Base-by-base conservation (phyloP, 83 land plant genomes). In the Diphasiastrum complanatum region DNA sequence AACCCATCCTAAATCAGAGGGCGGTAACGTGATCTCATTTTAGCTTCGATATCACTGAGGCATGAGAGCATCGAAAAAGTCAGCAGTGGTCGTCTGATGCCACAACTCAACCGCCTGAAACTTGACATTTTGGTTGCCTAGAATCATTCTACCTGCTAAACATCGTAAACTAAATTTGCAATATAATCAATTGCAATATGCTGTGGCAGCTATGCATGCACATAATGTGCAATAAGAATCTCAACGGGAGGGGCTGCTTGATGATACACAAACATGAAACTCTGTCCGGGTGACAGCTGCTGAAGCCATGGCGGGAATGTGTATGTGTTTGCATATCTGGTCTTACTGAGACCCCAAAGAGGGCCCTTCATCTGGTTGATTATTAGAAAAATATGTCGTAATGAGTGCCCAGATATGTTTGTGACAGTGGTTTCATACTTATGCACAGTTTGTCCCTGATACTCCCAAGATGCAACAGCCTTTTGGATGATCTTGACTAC, bases 251-350 rank as follows among this genome's bases (percentile, higher is more conserved):
- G 38, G 57, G 79, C 65, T 5, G 90, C 45, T 51, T 85, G 87
- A 27, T 83, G 77, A 74, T 85, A 85, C 12, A 85, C 87, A 41
- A 85, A 83, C 23, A 79, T 83, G 8, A 82, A 60, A 66, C 84
- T 79, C 33, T 74, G 69, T 2, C 87, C 83, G 34, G 80, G 77
- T 20, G 79, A 54, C 38, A 85, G 70, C n/a, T 81, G 65, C 52
- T 59, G 73, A 10, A 83, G 20, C 90, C 90, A 85, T 19, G 67
- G 8, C 20, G 90, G 90, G n/a, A 79, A 79, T 10, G 14, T 22
- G 45, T 77, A 85, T 40, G 61, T 14, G 33, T 54, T 34, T 16
- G 37, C 20, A 16, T 67, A 53, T 3, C 69, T 78, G 23, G 66
- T 54, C 47, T 72, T 77, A 10, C 60, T 54, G 18, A 85, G 75